Percentiles rank a stretch among this genome's conserved stretches.
phyloP scores from a whole-genome alignment of 2,329 filamentous ascomycete genomes.

The Ramularia collo-cygni region DNA sequence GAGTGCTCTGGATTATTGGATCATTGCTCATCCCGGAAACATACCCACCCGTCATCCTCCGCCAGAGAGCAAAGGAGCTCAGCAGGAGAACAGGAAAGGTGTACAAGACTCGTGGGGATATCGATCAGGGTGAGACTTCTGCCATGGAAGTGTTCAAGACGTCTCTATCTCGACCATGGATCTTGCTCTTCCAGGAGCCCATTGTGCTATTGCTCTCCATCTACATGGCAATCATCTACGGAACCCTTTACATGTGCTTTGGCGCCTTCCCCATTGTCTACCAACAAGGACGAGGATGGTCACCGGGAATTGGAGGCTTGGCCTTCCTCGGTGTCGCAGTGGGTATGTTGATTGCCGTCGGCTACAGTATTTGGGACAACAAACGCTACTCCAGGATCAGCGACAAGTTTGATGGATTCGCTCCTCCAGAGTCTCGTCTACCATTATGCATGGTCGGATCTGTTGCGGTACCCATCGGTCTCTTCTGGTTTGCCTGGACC shows the following conservation, averaged over 20 bases:
- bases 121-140: conserved; percentile 32
- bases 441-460: conserved; percentile 56
- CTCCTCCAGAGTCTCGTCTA: conserved; percentile 61
- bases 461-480: conserved; percentile 54
- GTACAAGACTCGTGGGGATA: conserved; percentile 45
- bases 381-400: conserved; percentile 45
- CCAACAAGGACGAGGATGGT: conserved; percentile 53
- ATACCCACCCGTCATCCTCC: conserved; percentile 52
- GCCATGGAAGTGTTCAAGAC: conserved; percentile 43
- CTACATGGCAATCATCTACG: conserved; percentile 44
- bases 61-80: conserved; percentile 46
- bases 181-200: conserved; percentile 49
- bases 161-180: conserved; percentile 57
- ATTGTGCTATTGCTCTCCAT: conserved; percentile 43
- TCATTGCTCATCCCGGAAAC: conserved; percentile 52
- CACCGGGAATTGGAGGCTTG: conserved; percentile 52
- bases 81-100: conserved; percentile 47
- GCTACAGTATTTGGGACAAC: conserved; percentile 49
- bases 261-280: conserved; percentile 53
- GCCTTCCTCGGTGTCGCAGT: conserved; percentile 63
- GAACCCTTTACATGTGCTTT: conserved; percentile 43
- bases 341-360: conserved; percentile 56
- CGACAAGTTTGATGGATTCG: conserved; percentile 45
- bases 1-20: conserved; percentile 51
- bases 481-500: conserved; percentile 67